Evolutionary conservation across 768 basidiomycete species (phyloP).

Genomic region (Collybia nuda): DNA sequence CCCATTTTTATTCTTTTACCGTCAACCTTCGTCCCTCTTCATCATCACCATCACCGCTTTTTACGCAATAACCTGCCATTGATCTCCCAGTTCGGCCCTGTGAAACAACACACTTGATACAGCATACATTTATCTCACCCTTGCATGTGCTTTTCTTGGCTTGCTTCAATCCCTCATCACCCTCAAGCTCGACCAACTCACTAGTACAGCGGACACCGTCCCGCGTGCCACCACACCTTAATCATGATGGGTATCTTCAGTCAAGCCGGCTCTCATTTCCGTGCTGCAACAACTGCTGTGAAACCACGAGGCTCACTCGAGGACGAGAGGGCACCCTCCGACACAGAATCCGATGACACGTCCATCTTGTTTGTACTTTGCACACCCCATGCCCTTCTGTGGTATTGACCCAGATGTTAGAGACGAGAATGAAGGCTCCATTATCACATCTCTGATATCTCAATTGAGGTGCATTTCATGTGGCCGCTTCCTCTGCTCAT

Average conservation of each 20-base stretch:
- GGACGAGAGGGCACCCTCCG: slow-evolving; percentile 72
- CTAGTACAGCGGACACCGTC: neutral
- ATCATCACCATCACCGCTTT: neutral
- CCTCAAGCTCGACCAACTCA: neutral
- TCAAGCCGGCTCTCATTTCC: slow-evolving; percentile 63
- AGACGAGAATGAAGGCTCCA: slow-evolving; percentile 92
- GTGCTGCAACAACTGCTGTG: slow-evolving; percentile 41
- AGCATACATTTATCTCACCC: too few relatives aligned
- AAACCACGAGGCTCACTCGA: slow-evolving; percentile 68
- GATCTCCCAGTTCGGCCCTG: too few relatives aligned
- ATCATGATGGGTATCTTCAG: slow-evolving; percentile 82
- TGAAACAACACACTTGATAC: too few relatives aligned
- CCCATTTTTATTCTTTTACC: neutral
- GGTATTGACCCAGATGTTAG: slow-evolving; percentile 47
- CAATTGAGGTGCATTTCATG: slow-evolving; percentile 67
- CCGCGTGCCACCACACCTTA: neutral
- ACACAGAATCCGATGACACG: slow-evolving; percentile 87
- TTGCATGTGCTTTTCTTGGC: neutral
- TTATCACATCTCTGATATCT: slow-evolving; percentile 83
- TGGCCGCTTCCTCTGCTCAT: slow-evolving; percentile 1
- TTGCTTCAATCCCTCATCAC: neutral
- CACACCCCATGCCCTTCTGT: slow-evolving; percentile 22
- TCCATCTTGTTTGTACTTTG: slow-evolving; percentile 73
- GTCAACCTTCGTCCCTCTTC: neutral
- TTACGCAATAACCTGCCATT: neutral